Percentiles rank a stretch among this genome's conserved stretches.
Conservation (phyloP, 805 yeast genomes). For the Saccharomyces cerevisiae region DNA sequence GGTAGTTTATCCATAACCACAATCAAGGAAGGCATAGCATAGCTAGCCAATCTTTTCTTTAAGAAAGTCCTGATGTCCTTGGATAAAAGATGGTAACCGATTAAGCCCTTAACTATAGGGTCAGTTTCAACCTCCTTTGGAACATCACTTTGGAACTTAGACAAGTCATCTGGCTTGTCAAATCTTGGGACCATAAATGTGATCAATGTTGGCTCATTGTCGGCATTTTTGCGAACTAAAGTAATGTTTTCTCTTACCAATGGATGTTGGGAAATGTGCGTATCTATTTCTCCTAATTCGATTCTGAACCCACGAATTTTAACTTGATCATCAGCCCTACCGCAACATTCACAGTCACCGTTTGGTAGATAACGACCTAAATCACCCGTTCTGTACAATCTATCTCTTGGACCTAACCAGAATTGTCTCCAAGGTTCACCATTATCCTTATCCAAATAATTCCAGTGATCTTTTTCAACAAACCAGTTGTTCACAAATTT, state of each 20-base stretch:
- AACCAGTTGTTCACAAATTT: slow-evolving; percentile 93
- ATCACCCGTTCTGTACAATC: slow-evolving; percentile 95
- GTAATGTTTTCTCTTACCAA: slow-evolving; percentile 89
- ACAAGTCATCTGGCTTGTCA: slow-evolving; percentile 40
- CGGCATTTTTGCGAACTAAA: slow-evolving; percentile 81
- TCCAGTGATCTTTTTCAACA: slow-evolving; percentile 59
- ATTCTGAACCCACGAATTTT: slow-evolving; percentile 98
- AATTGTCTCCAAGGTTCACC: slow-evolving; percentile 59
- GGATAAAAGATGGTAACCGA: slow-evolving; percentile 65
- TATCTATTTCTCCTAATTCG: slow-evolving; percentile 96
- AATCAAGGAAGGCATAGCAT: slow-evolving; percentile 87
- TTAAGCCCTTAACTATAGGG: slow-evolving; percentile 70
- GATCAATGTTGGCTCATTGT: slow-evolving; percentile 84
- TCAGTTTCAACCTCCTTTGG: slow-evolving; percentile 39
- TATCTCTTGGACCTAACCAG: slow-evolving; percentile 93
- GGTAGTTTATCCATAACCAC: slow-evolving; percentile 84
- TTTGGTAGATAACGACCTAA: slow-evolving; percentile 93
- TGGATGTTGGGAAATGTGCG: slow-evolving; percentile 91
- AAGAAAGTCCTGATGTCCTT: slow-evolving; percentile 75
- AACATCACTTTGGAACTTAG: slow-evolving; percentile 37
- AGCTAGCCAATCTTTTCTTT: slow-evolving; percentile 81
- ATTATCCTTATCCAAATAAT: slow-evolving; percentile 42
- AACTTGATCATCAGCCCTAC: slow-evolving; percentile 98
- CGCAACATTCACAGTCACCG: slow-evolving; percentile 96
- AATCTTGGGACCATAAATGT: slow-evolving; percentile 86